A percentile compares a stretch with the other conserved stretches of the same genome.
phyloP scores from a whole-genome alignment of 345 rosid species.

The Bruguiera parviflora region DNA sequence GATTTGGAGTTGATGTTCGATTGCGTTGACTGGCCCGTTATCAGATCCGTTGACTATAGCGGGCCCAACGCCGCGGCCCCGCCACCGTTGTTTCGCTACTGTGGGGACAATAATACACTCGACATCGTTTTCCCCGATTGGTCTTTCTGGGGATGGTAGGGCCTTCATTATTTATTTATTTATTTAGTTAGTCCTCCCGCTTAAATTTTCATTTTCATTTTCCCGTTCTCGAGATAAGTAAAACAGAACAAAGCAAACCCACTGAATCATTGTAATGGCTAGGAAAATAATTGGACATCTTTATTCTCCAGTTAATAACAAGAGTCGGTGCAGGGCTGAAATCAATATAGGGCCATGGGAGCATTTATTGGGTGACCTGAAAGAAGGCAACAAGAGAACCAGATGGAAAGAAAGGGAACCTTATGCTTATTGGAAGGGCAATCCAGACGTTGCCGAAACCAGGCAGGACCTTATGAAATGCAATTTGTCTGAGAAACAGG shows the following conservation, averaged over 20 bases:
- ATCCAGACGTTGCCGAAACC: constrained; percentile 25
- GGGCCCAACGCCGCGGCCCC: constrained; percentile 14
- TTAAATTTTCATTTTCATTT: background rate
- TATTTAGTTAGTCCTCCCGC: background rate
- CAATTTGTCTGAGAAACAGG: constrained; percentile 16
- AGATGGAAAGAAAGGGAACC: constrained; percentile 35
- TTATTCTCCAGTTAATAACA: no score
- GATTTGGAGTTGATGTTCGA: constrained; percentile 34
- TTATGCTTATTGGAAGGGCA: constrained; percentile 44
- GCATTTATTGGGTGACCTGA: constrained; percentile 12
- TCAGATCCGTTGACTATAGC: constrained; percentile 1
- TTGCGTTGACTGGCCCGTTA: constrained; percentile 32
- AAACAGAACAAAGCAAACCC: no score
- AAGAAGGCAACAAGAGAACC: constrained; percentile 21
- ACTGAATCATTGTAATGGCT: no score
- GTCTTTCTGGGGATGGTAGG: constrained; percentile 38
- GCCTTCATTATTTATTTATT: no score
- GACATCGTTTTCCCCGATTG: constrained; percentile 33
- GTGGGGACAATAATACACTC: constrained; percentile 18
- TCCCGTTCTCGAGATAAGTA: no score
- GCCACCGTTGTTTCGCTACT: constrained; percentile 33
- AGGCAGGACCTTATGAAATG: constrained; percentile 35
- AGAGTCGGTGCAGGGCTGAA: constrained; percentile 27
- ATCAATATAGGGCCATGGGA: constrained; percentile 38
- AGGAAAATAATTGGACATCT: no score